Evolutionary conservation across 176 grass and related monocot genomes (phyloP).

Genomic region (Microstegium vimineum): DNA sequence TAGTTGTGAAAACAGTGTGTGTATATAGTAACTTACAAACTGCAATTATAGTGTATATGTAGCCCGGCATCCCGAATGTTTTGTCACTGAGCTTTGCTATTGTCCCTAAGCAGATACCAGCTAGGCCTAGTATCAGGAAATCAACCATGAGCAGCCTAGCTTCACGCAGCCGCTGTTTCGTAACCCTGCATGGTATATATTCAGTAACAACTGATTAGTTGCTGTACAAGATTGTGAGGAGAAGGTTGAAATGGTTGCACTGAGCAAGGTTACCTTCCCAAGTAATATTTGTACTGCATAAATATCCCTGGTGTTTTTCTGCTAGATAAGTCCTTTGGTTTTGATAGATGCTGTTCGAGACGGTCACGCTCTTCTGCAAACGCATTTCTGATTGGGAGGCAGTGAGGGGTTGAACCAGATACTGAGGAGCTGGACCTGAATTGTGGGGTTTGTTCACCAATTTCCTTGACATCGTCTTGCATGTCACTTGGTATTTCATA

Average conservation of each 20-base stretch:
- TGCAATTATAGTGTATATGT: constrained; percentile 88
- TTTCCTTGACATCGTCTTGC: constrained; percentile 55
- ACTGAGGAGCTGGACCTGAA: constrained; percentile 8
- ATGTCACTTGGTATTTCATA: constrained; percentile 71
- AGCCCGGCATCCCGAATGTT: constrained; percentile 78
- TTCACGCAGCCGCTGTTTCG: constrained; percentile 81
- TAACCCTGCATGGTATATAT: constrained; percentile 52
- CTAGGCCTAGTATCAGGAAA: constrained; percentile 88
- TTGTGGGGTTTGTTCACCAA: constrained; percentile 23
- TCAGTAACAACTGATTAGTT: constrained; percentile 22
- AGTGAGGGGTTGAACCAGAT: constrained; percentile 33
- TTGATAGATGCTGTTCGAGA: constrained; percentile 38
- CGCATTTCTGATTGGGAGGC: constrained; percentile 30
- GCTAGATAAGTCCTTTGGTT: constrained; percentile 53
- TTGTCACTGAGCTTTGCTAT: constrained; percentile 66
- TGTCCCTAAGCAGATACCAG: constrained; percentile 85
- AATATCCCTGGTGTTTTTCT: constrained; percentile 72
- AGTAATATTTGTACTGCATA: constrained; percentile 55
- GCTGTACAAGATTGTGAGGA: background rate
- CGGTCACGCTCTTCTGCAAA: constrained; percentile 44
- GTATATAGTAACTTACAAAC: constrained; percentile 67
- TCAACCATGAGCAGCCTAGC: constrained; percentile 71
- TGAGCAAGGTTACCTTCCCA: constrained; percentile 45
- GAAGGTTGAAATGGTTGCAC: background rate
- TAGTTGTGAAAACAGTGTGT: background rate